Percentiles rank a stretch among this genome's conserved stretches.
Conservation (phyloP, 2,329 filamentous ascomycete species). For the Hysterium pulicare region DNA sequence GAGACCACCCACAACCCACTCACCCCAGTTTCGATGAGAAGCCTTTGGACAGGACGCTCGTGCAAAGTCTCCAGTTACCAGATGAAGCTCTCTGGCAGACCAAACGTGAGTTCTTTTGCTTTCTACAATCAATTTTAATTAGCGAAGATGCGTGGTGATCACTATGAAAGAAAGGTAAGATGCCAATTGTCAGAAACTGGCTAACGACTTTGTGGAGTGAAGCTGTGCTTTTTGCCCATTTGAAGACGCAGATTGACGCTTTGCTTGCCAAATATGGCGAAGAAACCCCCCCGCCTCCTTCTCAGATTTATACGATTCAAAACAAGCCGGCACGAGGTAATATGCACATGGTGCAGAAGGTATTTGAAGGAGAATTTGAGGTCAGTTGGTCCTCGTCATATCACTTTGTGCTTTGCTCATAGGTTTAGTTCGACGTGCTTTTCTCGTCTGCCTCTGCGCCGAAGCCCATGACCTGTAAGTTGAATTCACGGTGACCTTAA, state of each 20-base stretch:
- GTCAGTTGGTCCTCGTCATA: conserved; percentile 23
- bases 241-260: conserved; percentile 63
- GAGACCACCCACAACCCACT: conserved; percentile 51
- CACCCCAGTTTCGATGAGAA: conserved; percentile 67
- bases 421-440: conserved; percentile 73
- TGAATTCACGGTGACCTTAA: conserved; percentile 1
- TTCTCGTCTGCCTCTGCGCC: conserved; percentile 75
- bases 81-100: conserved; percentile 77
- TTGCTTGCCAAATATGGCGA: conserved; percentile 57
- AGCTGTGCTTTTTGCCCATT: conserved; percentile 58
- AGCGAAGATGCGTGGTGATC: not conserved
- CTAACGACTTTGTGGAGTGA: conserved; percentile 3
- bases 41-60: conserved; percentile 71
- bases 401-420: not conserved
- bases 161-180: too few species aligned
- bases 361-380: conserved; percentile 83
- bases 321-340: conserved; percentile 72
- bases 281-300: conserved; percentile 69
- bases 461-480: conserved; percentile 48
- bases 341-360: conserved; percentile 83
- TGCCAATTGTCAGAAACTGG: not conserved
- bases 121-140: not conserved
- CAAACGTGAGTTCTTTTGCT: conserved; percentile 59
- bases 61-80: conserved; percentile 66
- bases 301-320: conserved; percentile 76